Evolutionary conservation across 768 basidiomycete species (phyloP).

Genomic region (Leucosporidium yakuticum): DNA sequence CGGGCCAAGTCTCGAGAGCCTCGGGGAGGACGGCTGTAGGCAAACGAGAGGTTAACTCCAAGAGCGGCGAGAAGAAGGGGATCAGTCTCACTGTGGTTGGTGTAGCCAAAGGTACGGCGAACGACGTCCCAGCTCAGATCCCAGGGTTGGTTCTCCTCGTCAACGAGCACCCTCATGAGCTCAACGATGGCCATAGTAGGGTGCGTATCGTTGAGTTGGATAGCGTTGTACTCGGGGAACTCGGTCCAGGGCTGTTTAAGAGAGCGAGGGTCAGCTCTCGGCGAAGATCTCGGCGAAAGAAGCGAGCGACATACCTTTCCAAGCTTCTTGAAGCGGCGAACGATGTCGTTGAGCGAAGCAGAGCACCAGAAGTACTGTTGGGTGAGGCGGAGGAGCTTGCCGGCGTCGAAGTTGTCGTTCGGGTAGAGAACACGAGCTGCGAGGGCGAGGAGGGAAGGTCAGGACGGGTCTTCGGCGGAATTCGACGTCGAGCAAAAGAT

Average conservation of each 20-base stretch:
- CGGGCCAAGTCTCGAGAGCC: slow-evolving; percentile 67
- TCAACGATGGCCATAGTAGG: slow-evolving; percentile 50
- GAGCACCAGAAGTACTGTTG: slow-evolving; percentile 76
- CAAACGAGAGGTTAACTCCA: slow-evolving; percentile 14
- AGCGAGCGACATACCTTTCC: slow-evolving; percentile 40
- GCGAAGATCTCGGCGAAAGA: background rate
- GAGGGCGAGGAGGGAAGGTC: no score
- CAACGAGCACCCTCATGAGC: slow-evolving; percentile 75
- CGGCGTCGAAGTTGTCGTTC: slow-evolving; percentile 58
- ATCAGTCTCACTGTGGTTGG: slow-evolving; percentile 63
- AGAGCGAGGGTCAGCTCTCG: background rate
- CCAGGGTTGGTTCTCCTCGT: slow-evolving; percentile 86
- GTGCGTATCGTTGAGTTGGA: slow-evolving; percentile 75
- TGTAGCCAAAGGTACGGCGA: slow-evolving; percentile 88
- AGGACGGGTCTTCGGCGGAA: no score
- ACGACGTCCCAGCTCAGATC: slow-evolving; percentile 79
- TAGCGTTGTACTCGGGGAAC: slow-evolving; percentile 73
- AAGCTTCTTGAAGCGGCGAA: slow-evolving; percentile 86
- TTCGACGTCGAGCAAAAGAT: background rate
- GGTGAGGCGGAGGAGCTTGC: slow-evolving; percentile 63
- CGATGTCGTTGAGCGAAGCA: slow-evolving; percentile 80
- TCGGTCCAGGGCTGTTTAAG: slow-evolving; percentile 60
- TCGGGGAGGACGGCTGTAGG: slow-evolving; percentile 61
- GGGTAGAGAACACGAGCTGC: slow-evolving; percentile 75
- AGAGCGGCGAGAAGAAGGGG: background rate